phyloP scores from a whole-genome alignment of 768 basidiomycete species.

The Trametes elegans region DNA sequence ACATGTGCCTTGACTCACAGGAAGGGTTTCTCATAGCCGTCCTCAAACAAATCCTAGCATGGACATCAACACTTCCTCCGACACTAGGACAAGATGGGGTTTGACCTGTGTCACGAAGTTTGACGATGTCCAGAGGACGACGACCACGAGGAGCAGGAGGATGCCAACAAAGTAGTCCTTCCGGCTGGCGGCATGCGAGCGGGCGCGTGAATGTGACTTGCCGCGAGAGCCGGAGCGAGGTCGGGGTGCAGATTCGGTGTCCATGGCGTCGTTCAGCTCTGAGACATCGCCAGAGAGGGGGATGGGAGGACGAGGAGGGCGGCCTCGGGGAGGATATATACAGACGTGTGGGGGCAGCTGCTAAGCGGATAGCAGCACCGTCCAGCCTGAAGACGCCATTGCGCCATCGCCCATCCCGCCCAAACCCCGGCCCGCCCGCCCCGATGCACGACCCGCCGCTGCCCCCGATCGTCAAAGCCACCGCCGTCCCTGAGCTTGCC shows the following conservation, averaged over 20 bases:
- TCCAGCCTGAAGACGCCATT: background rate
- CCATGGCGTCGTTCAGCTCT: constrained; percentile 3
- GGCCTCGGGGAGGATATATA: too few species aligned
- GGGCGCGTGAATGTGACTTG: constrained; percentile 14
- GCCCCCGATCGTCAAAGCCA: background rate
- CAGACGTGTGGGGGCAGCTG: background rate
- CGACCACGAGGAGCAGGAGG: constrained; percentile 67
- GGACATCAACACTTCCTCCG: background rate
- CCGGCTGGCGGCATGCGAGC: constrained; percentile 13
- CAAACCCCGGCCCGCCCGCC: background rate
- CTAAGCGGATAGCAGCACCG: background rate
- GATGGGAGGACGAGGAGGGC: background rate
- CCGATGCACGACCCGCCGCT: background rate
- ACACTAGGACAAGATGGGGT: background rate
- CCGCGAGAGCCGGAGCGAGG: constrained; percentile 9
- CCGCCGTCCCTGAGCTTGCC: background rate
- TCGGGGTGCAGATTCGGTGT: constrained; percentile 3
- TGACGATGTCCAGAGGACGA: constrained; percentile 83
- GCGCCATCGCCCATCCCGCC: too few species aligned
- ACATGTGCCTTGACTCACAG: constrained; percentile 47
- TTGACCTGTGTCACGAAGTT: constrained; percentile 84
- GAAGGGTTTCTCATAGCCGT: constrained; percentile 88
- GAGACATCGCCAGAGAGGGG: background rate
- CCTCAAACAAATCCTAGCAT: constrained; percentile 44
- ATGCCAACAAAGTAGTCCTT: constrained; percentile 59